phyloP scores from a whole-genome alignment of 192 early-diverging fungal genomes.

The Glomus cerebriforme region DNA sequence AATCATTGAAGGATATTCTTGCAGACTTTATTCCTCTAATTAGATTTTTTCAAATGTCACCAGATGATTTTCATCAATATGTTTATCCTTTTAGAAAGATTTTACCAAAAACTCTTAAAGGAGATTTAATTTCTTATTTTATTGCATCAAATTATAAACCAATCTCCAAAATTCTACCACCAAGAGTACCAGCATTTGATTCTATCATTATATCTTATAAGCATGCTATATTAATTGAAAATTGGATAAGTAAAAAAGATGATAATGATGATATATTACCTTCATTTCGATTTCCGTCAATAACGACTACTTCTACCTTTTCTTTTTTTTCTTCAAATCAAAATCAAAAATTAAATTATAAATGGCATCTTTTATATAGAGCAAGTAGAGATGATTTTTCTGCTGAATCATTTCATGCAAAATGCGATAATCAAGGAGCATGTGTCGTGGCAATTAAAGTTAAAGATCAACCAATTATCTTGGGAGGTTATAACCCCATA shows the following conservation, averaged over 20 bases:
- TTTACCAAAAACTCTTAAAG: constrained; percentile 2
- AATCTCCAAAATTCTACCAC: neutral
- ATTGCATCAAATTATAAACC: neutral
- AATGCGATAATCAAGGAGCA: constrained; percentile 23
- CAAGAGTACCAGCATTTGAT: neutral
- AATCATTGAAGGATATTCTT: neutral
- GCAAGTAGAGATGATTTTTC: constrained; percentile 16
- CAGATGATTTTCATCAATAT: constrained; percentile 3
- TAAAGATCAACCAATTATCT: neutral
- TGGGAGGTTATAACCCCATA: constrained; percentile 29
- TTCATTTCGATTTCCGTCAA: neutral
- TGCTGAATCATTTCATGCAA: neutral
- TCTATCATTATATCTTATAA: constrained; percentile 5
- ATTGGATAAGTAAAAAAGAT: constrained; percentile 10
- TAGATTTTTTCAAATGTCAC: constrained; percentile 5
- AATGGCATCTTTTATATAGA: constrained; percentile 14
- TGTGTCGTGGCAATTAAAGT: constrained; percentile 3
- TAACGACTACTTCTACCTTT: neutral
- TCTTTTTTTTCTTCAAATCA: neutral
- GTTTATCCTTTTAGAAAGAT: constrained; percentile 15
- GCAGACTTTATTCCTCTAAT: constrained; percentile 9
- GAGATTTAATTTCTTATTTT: constrained; percentile 3
- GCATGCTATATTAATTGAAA: neutral
- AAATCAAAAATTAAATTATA: neutral
- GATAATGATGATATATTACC: neutral